Evolutionary conservation across 2,329 filamentous ascomycete genomes (phyloP), one percentile per base, ranked within the genome.

Genomic region (Cryphonectria parasitica): DNA sequence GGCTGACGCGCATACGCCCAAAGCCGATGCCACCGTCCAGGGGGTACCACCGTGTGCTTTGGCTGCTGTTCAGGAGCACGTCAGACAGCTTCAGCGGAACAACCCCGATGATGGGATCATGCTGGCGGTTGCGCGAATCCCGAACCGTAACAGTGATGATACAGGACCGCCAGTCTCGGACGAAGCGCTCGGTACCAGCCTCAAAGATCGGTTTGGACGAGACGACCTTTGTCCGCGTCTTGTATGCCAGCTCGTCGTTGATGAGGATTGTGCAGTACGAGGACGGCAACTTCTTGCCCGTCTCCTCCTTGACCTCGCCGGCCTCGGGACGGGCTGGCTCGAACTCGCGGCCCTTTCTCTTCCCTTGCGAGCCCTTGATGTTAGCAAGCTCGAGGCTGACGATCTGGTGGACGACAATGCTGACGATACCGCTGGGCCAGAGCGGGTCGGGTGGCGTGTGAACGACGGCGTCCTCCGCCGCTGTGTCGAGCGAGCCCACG

Each of bases 191-290:
- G 0, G 95, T 98, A 71, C 95, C 95, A 3, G 96, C 95, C 76
- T 98, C 98, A 86, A 97, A 98, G 74, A 98, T 98, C 1, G 96
- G 96, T 79, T 97, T 95, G 67, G 93, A 97, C 49, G 92, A 97
- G 10, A 97, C 92, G 4, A 95, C 95, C 84, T 99, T 98, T 49
- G 93, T 89, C 77, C 96, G 89, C n/a, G 95, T 98, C 77, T 95
- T 94, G 84, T 98, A 98, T 25, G 89, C 88, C 75, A 97, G 82
- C 76, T 97, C 90, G 77, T 98, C 95, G 75, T 98, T 98, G 79
- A 92, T 86, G 15, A 96, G 82, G 68, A 99, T 95, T 1, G 94
- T 98, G 82, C 95, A 98, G 82, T 99, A 99, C 54, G 93, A 93
- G 72, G 92, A 97, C 0, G 96, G 96, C 41, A 98, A 83, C 65